A percentile compares a stretch with the other conserved stretches of the same genome.
Evolutionary conservation across 208 protist species (phyloP).

Genomic region (Acanthamoeba royreba): DNA sequence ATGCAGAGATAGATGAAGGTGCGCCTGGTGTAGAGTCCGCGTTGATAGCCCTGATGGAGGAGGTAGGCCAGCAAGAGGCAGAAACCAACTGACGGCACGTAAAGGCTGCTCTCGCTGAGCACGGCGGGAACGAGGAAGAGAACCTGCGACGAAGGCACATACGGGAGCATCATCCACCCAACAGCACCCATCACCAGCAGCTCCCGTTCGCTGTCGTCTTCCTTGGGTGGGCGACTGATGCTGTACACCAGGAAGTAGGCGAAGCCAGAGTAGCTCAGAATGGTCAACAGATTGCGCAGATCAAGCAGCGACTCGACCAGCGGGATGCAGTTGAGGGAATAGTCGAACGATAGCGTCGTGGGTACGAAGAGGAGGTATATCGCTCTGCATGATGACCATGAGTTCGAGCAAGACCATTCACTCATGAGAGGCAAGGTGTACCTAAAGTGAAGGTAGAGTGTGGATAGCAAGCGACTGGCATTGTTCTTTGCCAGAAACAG

Average conservation of each 20-base stretch:
- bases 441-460: slow-evolving; percentile 79
- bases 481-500: slow-evolving; percentile 73
- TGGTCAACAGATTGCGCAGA: slow-evolving; percentile 52
- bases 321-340: slow-evolving; percentile 88
- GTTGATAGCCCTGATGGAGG: not conserved
- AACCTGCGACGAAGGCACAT: slow-evolving; percentile 84
- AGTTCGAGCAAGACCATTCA: not conserved
- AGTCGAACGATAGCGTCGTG: slow-evolving; percentile 84
- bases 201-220: not conserved
- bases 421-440: slow-evolving; percentile 54
- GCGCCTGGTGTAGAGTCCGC: not conserved
- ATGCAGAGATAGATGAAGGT: not conserved
- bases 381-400: not conserved
- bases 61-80: slow-evolving; percentile 66
- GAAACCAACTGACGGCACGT: slow-evolving; percentile 82
- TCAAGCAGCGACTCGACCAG: slow-evolving; percentile 58
- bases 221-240: too few species aligned
- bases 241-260: not conserved
- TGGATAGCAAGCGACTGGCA: slow-evolving; percentile 54
- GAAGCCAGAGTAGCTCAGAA: slow-evolving; percentile 57
- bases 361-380: slow-evolving; percentile 84
- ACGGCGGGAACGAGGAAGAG: slow-evolving; percentile 85
- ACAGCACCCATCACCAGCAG: slow-evolving; percentile 5
- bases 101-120: slow-evolving; percentile 86
- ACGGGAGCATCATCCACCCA: slow-evolving; percentile 80